Base-by-base conservation (phyloP, 768 basidiomycete genomes). In the Tulasnella sp. region DNA sequence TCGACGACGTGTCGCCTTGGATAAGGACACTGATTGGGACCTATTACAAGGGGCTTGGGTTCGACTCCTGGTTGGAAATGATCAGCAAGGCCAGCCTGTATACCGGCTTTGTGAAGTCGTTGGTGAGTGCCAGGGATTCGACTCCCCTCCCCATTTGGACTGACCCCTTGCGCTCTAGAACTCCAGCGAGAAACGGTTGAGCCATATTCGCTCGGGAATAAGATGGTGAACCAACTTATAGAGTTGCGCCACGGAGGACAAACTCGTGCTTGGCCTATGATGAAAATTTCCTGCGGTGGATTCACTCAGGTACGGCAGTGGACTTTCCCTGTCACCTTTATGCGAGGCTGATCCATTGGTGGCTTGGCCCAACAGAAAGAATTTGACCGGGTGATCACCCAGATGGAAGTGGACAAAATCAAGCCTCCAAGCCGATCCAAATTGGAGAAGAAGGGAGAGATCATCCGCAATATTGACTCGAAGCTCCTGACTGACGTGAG, bases 71-170 rank as follows among this genome's bases (percentile, higher is more conserved):
- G 92, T 97, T 82, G 95, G 94, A 0, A 83, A 87, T 1, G 92
- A 94, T 79, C 34, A 28, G 28, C 84, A 86, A 12, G 88, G 89
- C 8, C 83, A 87, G 77, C 88, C 89, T 24, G 89, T 93, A 31
- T 98, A 98, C 85, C 90, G 97, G 79, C 89, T 96, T 73, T 96
- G 95, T 84, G 90, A 94, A 86, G 88, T 99, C 50, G 85, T 86
- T 28, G 90, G 96, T 96, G 80, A 83, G 94, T 88, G 41, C 76
- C n/a, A 24, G 40, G 54, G 75, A 50, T 54, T 46, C 48, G n/a
- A n/a, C 80, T 81, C 41, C 31, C 40, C n/a, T 83, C 64, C 77
- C 46, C 16, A 46, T 82, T 12, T 34, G 28, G 60, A 64, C 50
- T 80, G 18, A 69, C 22, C 54, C 46, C 75, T n/a, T 31, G 31